phyloP scores from a whole-genome alignment of 441 rosid species.

The Jatropha podagrica region DNA sequence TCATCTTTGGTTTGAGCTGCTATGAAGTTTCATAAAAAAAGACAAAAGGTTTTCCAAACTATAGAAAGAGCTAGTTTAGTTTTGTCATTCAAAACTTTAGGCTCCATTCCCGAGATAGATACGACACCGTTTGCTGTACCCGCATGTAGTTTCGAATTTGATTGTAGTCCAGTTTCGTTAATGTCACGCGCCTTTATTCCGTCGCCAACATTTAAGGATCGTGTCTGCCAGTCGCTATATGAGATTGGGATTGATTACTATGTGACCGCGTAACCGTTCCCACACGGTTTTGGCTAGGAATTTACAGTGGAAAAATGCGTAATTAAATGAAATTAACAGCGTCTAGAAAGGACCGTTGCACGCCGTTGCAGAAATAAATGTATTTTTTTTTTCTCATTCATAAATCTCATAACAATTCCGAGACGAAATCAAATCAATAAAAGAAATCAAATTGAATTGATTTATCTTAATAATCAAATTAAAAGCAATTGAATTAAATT shows the following conservation, averaged over 20 bases:
- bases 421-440: too few relatives aligned
- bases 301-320: background rate
- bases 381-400: too few relatives aligned
- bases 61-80: background rate
- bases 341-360: too few relatives aligned
- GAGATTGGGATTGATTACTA: slow-evolving; percentile 1
- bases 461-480: too few relatives aligned
- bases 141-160: too few relatives aligned
- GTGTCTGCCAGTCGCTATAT: background rate
- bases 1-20: background rate
- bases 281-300: background rate
- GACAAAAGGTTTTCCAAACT: background rate
- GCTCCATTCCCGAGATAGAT: slow-evolving; percentile 18
- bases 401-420: too few relatives aligned
- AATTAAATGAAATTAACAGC: slow-evolving; percentile 7
- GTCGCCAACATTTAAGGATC: background rate
- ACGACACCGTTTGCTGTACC: slow-evolving; percentile 16
- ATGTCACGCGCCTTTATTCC: slow-evolving; percentile 14
- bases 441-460: too few relatives aligned
- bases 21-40: background rate
- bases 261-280: background rate
- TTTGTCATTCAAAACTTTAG: background rate
- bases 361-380: too few relatives aligned
- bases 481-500: too few relatives aligned
- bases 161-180: background rate